Conservation (phyloP, 768 basidiomycete genomes). For the Sutorius australiensis region DNA sequence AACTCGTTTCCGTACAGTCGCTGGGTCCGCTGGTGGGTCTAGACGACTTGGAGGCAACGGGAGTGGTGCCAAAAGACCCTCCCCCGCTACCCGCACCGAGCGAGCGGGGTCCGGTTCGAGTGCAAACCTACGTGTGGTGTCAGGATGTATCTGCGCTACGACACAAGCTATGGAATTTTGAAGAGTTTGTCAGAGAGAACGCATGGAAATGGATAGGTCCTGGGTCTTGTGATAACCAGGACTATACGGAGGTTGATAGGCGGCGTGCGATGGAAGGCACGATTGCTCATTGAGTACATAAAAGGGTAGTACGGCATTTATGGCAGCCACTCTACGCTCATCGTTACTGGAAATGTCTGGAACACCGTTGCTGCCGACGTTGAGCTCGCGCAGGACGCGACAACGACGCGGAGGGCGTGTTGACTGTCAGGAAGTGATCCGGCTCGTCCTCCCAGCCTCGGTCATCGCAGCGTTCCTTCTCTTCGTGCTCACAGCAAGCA, state of each 20-base stretch:
- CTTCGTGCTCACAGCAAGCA: conserved; percentile 38
- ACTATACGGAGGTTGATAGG: conserved; percentile 54
- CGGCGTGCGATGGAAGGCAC: conserved; percentile 39
- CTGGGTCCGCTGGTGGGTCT: conserved; percentile 42
- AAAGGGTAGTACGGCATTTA: neutral
- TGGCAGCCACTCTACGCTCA: neutral
- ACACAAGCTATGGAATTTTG: conserved; percentile 72
- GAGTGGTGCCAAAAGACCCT: conserved; percentile 39
- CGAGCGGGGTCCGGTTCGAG: conserved; percentile 41
- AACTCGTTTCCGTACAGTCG: conserved; percentile 51
- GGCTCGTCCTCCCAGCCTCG: conserved; percentile 29
- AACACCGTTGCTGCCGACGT: conserved; percentile 10
- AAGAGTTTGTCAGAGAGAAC: conserved; percentile 72
- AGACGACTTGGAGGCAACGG: conserved; percentile 20
- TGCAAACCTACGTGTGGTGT: conserved; percentile 73
- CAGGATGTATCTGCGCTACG: conserved; percentile 42
- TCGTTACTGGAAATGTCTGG: conserved; percentile 6
- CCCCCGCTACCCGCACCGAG: conserved; percentile 37
- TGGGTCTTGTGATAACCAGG: conserved; percentile 31
- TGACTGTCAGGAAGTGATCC: neutral
- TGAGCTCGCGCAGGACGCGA: neutral
- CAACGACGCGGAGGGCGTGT: neutral
- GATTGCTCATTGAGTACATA: conserved; percentile 16
- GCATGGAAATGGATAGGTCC: conserved; percentile 74
- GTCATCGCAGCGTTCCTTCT: conserved; percentile 41